Percentiles rank a stretch among this genome's conserved stretches.
These are phyloP conservation scores for Mycocentrospora acerina DNA, from an alignment of 2,329 filamentous ascomycete genomes.

Conservation along the genomic window DNA sequence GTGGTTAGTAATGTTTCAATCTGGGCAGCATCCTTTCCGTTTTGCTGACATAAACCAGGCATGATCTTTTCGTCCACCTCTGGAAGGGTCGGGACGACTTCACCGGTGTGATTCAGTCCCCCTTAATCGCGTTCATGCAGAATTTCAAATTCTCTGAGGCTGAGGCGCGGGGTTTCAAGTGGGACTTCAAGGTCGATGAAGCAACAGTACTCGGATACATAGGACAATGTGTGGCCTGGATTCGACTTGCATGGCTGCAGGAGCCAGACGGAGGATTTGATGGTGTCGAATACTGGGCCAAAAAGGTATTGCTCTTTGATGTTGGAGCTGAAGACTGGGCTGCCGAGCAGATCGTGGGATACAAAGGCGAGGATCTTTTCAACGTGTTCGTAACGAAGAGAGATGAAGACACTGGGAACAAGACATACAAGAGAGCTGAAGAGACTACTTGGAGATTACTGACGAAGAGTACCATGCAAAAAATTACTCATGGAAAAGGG, in stretches of 20 bases:
- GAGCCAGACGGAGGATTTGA: conserved; percentile 35
- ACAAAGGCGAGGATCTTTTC: conserved; percentile 25
- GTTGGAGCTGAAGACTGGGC: conserved; percentile 23
- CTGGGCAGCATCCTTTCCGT: background rate
- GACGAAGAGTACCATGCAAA: conserved; percentile 36
- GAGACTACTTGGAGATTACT: conserved; percentile 31
- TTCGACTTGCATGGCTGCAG: conserved; percentile 32
- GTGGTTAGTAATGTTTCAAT: conserved; percentile 37
- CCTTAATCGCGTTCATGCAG: conserved; percentile 27
- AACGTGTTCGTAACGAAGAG: conserved; percentile 25
- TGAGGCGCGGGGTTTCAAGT: conserved; percentile 23
- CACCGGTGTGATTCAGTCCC: conserved; percentile 18
- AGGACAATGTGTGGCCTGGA: conserved; percentile 44
- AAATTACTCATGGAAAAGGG: conserved; percentile 40
- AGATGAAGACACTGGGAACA: conserved; percentile 23
- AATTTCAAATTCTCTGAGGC: conserved; percentile 24
- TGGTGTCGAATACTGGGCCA: conserved; percentile 31
- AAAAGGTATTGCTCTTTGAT: conserved; percentile 30
- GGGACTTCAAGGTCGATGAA: conserved; percentile 37
- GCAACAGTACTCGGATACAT: conserved; percentile 43
- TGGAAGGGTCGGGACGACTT: conserved; percentile 23
- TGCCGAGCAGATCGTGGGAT: conserved; percentile 29
- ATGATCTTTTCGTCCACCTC: conserved; percentile 27
- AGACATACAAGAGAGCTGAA: conserved; percentile 32
- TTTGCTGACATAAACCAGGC: conserved; percentile 14